Percentiles rank a stretch among this genome's conserved stretches.
Conservation (phyloP, 768 basidiomycete species). For the Cystofilobasidium bisporidii region DNA sequence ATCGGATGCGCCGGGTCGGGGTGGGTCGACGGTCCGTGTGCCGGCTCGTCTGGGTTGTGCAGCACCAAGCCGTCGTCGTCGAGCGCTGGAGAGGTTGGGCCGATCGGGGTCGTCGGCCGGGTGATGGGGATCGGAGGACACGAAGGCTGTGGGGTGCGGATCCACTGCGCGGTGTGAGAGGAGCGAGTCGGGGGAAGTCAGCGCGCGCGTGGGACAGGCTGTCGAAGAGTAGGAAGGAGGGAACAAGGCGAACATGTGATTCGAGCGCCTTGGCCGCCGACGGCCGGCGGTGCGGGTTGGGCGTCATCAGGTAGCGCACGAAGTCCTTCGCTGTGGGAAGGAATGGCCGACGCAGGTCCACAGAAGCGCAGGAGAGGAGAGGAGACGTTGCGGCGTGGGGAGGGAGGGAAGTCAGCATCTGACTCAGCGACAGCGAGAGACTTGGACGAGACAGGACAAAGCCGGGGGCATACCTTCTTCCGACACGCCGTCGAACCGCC, state of each 20-base stretch:
- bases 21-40: neutral
- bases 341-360: neutral
- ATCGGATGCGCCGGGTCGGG: conserved; percentile 25
- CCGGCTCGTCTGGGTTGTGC: neutral
- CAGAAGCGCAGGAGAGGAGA: no score
- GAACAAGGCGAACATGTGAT: neutral
- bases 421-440: no score
- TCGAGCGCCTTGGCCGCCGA: conserved; percentile 17
- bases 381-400: no score
- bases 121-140: conserved; percentile 4
- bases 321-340: conserved; percentile 14
- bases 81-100: no score
- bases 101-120: conserved; percentile 4
- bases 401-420: no score
- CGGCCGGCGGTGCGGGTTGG: conserved; percentile 19
- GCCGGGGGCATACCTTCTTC: conserved; percentile 15
- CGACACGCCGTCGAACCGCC: conserved; percentile 22
- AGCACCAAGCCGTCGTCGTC: no score
- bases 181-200: no score
- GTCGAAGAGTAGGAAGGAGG: neutral
- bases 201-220: no score
- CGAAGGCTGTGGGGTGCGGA: neutral
- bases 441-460: neutral
- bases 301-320: conserved; percentile 17
- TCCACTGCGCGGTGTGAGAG: no score